phyloP scores from a whole-genome alignment of 768 basidiomycete genomes.

The Phlebiopsis flavidoalba region DNA sequence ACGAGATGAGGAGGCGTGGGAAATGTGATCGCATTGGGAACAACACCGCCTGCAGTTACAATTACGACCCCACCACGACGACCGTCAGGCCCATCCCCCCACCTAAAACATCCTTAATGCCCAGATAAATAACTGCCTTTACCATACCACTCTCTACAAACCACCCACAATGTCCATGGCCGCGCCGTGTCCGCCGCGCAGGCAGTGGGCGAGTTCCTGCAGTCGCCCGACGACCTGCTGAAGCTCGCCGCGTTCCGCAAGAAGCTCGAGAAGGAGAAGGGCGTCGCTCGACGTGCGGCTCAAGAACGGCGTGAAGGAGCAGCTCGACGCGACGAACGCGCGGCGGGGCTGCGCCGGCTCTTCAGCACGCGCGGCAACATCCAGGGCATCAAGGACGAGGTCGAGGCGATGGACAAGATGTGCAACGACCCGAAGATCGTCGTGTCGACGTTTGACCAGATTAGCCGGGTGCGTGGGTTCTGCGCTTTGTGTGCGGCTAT shows the following conservation, averaged over 20 bases:
- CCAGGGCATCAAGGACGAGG: constrained; percentile 80
- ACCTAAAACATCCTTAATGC: too few relatives aligned
- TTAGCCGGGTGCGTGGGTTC: constrained; percentile 73
- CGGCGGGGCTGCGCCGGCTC: constrained; percentile 79
- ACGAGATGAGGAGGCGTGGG: neutral
- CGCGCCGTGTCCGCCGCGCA: constrained; percentile 68
- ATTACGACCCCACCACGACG: neutral
- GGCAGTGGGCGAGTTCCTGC: constrained; percentile 84
- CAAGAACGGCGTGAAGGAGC: constrained; percentile 88
- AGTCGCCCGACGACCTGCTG: constrained; percentile 88
- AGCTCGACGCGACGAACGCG: constrained; percentile 87
- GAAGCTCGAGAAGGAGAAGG: constrained; percentile 95
- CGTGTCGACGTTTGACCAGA: constrained; percentile 91
- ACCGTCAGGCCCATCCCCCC: too few relatives aligned
- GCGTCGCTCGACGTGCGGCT: constrained; percentile 88
- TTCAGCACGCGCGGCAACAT: constrained; percentile 73
- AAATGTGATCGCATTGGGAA: neutral
- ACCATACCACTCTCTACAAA: neutral
- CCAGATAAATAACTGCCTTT: neutral
- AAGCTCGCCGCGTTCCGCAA: constrained; percentile 88
- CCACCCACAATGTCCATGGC: constrained; percentile 19
- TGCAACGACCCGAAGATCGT: constrained; percentile 71
- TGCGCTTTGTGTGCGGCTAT: neutral
- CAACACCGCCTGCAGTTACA: neutral
- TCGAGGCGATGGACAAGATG: constrained; percentile 72